Conservation (phyloP, 2,329 filamentous ascomycete species). For the Beauveria sp. region DNA sequence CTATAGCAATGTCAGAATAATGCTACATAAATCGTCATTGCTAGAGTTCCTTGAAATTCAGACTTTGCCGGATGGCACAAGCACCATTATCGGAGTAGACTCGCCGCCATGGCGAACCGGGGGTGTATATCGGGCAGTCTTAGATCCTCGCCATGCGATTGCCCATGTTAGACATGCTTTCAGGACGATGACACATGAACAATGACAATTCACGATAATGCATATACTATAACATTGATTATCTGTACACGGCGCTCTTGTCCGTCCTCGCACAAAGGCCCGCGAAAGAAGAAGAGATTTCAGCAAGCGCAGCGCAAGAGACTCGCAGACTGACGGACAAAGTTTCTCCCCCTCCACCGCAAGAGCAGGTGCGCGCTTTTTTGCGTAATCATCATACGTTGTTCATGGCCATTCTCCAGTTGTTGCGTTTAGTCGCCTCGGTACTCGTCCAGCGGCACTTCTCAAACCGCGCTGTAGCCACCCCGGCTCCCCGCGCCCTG, state of each 20-base stretch:
- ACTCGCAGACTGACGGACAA: background rate
- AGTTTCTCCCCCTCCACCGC: background rate
- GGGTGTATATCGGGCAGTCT: background rate
- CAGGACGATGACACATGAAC: background rate
- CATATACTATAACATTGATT: conserved; percentile 2
- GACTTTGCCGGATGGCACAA: background rate
- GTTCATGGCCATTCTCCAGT: background rate
- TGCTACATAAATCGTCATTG: too few species aligned
- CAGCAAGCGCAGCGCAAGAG: background rate
- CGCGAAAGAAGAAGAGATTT: background rate
- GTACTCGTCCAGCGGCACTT: conserved; percentile 5
- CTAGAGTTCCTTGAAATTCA: background rate
- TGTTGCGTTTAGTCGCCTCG: background rate
- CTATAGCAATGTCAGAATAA: background rate
- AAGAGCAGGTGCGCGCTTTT: background rate
- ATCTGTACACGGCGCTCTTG: background rate
- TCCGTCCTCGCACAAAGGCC: background rate
- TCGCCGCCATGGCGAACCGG: background rate
- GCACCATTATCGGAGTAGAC: background rate
- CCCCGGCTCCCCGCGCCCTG: conserved; percentile 79
- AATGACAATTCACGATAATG: background rate
- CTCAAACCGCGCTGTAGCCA: conserved; percentile 87
- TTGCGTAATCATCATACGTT: background rate
- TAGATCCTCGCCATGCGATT: background rate
- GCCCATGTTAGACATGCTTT: too few species aligned